phyloP scores from a whole-genome alignment of 768 basidiomycete genomes.

The Amanita fuliginea region DNA sequence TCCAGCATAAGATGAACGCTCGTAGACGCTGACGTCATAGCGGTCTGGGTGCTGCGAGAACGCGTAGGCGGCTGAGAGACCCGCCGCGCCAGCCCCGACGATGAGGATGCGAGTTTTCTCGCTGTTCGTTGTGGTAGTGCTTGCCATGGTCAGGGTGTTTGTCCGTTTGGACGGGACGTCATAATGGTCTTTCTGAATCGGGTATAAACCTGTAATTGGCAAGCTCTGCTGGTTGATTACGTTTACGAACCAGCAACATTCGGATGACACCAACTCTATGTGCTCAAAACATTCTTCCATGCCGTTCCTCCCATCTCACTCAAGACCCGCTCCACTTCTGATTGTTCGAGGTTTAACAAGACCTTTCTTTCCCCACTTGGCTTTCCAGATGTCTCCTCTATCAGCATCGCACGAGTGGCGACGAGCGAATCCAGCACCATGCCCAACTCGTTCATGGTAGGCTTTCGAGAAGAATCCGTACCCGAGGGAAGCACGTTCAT shows the following conservation, averaged over 20 bases:
- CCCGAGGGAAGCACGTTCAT: conserved; percentile 49
- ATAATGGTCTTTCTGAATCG: no score
- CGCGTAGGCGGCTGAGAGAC: conserved; percentile 22
- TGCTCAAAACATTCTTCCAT: conserved; percentile 48
- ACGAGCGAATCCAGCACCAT: conserved; percentile 68
- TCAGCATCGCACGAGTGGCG: conserved; percentile 65
- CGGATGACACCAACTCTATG: neutral
- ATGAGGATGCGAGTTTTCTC: conserved; percentile 17
- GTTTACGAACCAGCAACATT: no score
- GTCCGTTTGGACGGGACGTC: neutral
- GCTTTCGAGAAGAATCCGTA: conserved; percentile 46
- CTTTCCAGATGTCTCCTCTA: conserved; percentile 48
- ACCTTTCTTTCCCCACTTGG: conserved; percentile 56
- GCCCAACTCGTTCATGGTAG: conserved; percentile 50
- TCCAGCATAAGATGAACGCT: conserved; percentile 16
- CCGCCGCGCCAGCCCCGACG: conserved; percentile 20
- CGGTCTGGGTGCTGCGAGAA: conserved; percentile 19
- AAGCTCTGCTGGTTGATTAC: neutral
- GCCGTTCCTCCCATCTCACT: conserved; percentile 63
- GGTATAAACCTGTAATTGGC: neutral
- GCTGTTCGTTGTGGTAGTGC: neutral
- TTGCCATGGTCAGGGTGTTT: neutral
- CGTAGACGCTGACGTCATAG: conserved; percentile 18
- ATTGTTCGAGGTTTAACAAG: conserved; percentile 73
- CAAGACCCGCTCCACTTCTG: conserved; percentile 77